Evolutionary conservation across 306 rosid genomes (phyloP).

Genomic region (Potentilla sterilis): DNA sequence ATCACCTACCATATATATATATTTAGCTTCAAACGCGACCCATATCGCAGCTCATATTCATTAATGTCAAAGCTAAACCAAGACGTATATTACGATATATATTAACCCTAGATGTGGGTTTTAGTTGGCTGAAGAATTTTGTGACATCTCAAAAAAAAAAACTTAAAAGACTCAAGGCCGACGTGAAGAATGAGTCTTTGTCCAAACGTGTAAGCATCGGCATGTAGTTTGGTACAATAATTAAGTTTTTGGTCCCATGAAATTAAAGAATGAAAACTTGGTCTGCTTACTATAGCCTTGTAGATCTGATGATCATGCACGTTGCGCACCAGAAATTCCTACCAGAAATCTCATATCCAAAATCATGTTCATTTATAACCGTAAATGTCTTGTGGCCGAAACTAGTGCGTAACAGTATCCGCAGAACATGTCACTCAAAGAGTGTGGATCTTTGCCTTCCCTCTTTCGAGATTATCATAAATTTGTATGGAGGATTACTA

Average conservation of each 20-base stretch:
- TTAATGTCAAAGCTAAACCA: not conserved
- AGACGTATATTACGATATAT: not conserved
- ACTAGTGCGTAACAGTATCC: not conserved
- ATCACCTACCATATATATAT: not conserved
- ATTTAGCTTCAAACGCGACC: not conserved
- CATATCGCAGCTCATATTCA: not conserved
- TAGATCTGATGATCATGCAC: not conserved
- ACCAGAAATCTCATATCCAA: not conserved
- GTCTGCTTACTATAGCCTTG: not conserved
- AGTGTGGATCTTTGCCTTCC: not conserved
- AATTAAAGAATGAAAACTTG: not conserved
- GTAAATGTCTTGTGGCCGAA: not conserved
- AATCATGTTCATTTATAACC: not conserved
- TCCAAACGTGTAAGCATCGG: not conserved
- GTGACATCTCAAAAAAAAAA: not conserved
- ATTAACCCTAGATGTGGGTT: not conserved
- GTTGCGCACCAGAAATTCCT: not conserved
- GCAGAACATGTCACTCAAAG: not conserved
- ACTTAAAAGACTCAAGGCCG: not conserved
- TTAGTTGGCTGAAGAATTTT: not conserved
- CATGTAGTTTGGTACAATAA: not conserved
- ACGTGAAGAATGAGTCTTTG: not conserved
- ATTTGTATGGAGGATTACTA: not conserved
- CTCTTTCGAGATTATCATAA: not conserved
- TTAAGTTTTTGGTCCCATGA: not conserved